phyloP scores from a whole-genome alignment of 768 basidiomycete genomes.

The Pulveroboletus sp. region DNA sequence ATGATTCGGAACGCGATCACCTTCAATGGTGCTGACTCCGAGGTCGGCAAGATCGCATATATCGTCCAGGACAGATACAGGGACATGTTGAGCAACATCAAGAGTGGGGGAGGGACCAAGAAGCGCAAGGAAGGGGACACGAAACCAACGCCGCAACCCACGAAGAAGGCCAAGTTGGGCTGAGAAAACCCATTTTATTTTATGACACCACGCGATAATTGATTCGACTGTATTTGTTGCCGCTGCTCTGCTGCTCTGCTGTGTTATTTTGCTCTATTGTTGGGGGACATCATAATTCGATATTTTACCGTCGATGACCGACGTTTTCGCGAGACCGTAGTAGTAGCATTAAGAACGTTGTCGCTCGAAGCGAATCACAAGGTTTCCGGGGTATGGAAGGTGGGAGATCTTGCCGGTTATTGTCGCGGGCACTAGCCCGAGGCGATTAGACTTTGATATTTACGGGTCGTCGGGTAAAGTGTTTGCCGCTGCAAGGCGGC shows the following conservation, averaged over 20 bases:
- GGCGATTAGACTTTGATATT: no score
- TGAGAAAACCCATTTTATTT: constrained; percentile 37
- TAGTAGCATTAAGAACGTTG: no score
- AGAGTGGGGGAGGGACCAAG: constrained; percentile 45
- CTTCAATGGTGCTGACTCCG: constrained; percentile 82
- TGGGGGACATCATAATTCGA: not conserved
- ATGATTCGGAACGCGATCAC: constrained; percentile 87
- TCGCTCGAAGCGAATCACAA: no score
- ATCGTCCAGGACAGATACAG: constrained; percentile 47
- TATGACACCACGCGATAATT: constrained; percentile 22
- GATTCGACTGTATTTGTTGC: constrained; percentile 26
- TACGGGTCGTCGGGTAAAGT: no score
- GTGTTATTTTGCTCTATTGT: constrained; percentile 31
- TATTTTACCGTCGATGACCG: no score
- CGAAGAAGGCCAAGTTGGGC: constrained; percentile 63
- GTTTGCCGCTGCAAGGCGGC: no score
- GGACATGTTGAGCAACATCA: constrained; percentile 47
- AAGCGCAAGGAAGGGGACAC: constrained; percentile 71
- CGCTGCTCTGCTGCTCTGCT: constrained; percentile 30
- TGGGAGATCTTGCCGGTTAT: no score
- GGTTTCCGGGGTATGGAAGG: no score
- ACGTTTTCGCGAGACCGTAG: no score
- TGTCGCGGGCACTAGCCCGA: no score
- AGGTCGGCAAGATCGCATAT: constrained; percentile 65
- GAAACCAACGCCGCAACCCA: constrained; percentile 55